Percentiles rank a stretch among this genome's conserved stretches.
phyloP scores from a whole-genome alignment of 2,329 filamentous ascomycete genomes.

The Paraphoma sp. region DNA sequence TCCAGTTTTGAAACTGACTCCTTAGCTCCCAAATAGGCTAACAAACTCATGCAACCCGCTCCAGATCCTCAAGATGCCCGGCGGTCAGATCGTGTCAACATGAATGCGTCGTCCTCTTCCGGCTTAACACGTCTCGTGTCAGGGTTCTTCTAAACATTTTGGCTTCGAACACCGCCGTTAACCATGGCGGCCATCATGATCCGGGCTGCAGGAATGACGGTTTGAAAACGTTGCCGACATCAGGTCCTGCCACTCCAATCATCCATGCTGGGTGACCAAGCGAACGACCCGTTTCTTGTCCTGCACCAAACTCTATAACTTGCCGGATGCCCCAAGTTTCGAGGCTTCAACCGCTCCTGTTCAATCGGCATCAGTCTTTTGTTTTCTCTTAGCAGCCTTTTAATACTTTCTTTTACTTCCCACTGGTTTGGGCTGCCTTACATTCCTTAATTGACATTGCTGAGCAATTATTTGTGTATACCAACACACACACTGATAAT shows the following conservation, averaged over 20 bases:
- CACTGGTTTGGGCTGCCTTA: conserved; percentile 62
- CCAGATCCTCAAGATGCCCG: conserved; percentile 26
- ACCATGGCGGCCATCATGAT: conserved; percentile 46
- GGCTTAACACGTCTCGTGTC: conserved; percentile 47
- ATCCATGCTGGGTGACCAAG: conserved; percentile 37
- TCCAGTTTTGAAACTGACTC: conserved; percentile 50
- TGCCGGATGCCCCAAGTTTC: conserved; percentile 45
- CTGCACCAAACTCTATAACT: conserved; percentile 44
- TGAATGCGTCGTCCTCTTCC: conserved; percentile 37
- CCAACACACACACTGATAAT: conserved; percentile 41
- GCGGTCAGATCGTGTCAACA: conserved; percentile 36
- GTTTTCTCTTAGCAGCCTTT: conserved; percentile 48
- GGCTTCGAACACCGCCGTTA: conserved; percentile 34
- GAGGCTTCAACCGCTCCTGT: conserved; percentile 47
- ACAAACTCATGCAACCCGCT: conserved; percentile 37
- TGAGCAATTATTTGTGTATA: conserved; percentile 48
- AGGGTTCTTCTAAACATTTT: conserved; percentile 48
- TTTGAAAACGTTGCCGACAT: conserved; percentile 53
- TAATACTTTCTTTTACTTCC: conserved; percentile 58
- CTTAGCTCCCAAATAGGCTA: conserved; percentile 34
- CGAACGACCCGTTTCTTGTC: conserved; percentile 38
- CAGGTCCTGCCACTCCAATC: conserved; percentile 50
- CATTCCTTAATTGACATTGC: conserved; percentile 58
- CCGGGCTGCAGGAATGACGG: conserved; percentile 44
- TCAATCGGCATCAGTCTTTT: conserved; percentile 49